Evolutionary conservation across 176 grass and related monocot genomes (phyloP).

Genomic region (Hsuehochloa calcarea): DNA sequence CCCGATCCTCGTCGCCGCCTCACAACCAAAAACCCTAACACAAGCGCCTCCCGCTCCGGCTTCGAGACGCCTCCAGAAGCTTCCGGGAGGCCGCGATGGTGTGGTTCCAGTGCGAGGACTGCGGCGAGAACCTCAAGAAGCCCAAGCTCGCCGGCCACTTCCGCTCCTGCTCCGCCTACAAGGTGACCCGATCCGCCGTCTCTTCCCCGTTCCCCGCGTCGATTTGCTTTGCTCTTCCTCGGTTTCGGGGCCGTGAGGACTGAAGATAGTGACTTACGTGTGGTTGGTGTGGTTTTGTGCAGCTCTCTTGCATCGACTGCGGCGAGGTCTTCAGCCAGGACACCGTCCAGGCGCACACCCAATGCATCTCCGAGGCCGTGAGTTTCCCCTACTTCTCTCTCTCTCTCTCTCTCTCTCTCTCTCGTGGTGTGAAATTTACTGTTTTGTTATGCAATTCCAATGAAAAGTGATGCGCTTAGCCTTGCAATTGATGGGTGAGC

Average conservation of each 20-base stretch:
- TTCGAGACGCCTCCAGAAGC: constrained; percentile 4
- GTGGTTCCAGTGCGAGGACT: constrained; percentile 98
- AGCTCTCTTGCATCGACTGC: constrained; percentile 97
- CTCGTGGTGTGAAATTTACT: background rate
- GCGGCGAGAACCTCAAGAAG: constrained; percentile 91
- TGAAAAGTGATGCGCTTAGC: background rate
- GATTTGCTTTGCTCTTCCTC: background rate
- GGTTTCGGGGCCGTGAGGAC: background rate
- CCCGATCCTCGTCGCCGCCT: background rate
- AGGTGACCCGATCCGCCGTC: constrained; percentile 30
- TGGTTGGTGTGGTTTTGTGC: background rate
- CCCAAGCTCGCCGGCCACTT: constrained; percentile 93
- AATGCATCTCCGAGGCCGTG: constrained; percentile 93
- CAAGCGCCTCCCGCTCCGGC: background rate
- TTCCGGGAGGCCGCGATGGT: constrained; percentile 56
- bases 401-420: background rate
- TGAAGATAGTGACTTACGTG: background rate
- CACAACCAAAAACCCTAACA: constrained; percentile 34
- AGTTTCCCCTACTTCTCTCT: background rate
- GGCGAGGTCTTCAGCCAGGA: constrained; percentile 66
- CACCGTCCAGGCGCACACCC: constrained; percentile 74
- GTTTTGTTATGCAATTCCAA: background rate
- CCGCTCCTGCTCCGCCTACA: constrained; percentile 86
- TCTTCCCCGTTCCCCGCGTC: background rate
- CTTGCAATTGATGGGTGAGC: background rate